Base-by-base conservation (phyloP, 345 rosid genomes). In the Erysimum cheiranthoides region DNA sequence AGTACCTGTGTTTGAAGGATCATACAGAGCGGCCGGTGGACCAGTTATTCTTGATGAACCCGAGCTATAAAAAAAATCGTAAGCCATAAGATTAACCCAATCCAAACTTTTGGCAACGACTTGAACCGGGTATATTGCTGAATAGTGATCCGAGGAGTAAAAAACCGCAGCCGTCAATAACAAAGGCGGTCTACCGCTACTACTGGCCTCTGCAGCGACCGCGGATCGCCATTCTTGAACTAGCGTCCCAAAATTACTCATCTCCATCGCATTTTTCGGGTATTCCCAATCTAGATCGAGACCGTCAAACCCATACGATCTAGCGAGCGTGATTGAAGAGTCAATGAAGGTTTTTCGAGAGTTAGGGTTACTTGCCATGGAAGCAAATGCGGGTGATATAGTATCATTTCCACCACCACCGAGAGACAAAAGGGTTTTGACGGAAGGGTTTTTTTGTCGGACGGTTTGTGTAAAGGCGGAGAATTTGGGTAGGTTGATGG, bases 21-120 rank as follows among this genome's bases (percentile, higher is more conserved):
- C 82, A 66, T 74, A 86, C 14, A 86, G 66, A 1, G 86, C 84
- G 0, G 93, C 91, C 0, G 79, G 85, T 11, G 89, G 84, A 1
- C 89, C 91, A 0, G 89, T 82, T 0, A 47, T 70, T 0, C 30
- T 9, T 69, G 62, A 57, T 40, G 25, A 57, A n/a, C 62, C 40
- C 11, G 62, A 40, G 32, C 40, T 40, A 32, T 31, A 57, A 57
- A 57, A 57, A 57, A 57, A 57, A 57, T 57, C 62, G n/a, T 57
- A 57, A 14, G 63, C 8, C 43, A 32, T 58, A 1, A 58, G 2
- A 17, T 83, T 83, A 62, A 86, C 67, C 88, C 85, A 89, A 32
- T 89, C 90, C 80, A 89, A 50, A 61, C 68, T 78, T 0, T 76
- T 54, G 3, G 16, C 13, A 58, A 87, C 52, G 3, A 72, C 38